Evolutionary conservation across 176 grass and related monocot genomes (phyloP).

Genomic region (Bonia amplexicaulis): DNA sequence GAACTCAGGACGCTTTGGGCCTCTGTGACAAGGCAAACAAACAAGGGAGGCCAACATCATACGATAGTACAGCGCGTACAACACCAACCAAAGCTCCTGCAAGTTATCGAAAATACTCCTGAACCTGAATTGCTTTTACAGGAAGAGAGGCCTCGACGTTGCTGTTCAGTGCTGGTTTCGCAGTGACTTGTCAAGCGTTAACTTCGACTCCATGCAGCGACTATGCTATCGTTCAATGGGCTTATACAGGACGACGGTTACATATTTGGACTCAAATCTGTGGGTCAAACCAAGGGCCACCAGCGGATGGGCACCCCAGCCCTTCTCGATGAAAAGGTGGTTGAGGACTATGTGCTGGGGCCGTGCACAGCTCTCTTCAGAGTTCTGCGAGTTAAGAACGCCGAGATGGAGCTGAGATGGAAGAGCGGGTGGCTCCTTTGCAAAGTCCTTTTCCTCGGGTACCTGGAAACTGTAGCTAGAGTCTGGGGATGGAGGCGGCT

Average conservation of each 20-base stretch:
- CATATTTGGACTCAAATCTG: conserved; percentile 95
- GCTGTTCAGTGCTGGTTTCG: conserved; percentile 23
- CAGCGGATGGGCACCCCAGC: conserved; percentile 64
- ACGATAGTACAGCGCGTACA: conserved; percentile 27
- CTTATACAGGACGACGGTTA: conserved; percentile 88
- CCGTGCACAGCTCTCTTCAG: conserved; percentile 52
- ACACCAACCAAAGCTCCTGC: conserved; percentile 34
- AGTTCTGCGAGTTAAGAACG: conserved; percentile 67
- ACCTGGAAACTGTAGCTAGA: conserved; percentile 68
- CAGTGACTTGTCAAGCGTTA: conserved; percentile 52
- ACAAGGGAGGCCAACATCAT: conserved; percentile 2
- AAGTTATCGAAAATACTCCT: conserved; percentile 34
- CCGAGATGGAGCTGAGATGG: conserved; percentile 74
- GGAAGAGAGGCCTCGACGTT: conserved; percentile 17
- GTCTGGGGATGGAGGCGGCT: conserved; percentile 66
- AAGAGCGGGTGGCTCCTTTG: conserved; percentile 83
- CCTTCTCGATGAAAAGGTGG: conserved; percentile 96
- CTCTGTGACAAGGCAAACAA: conserved; percentile 18
- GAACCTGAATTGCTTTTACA: conserved; percentile 45
- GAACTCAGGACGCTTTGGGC: background rate
- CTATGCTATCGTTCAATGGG: conserved; percentile 62
- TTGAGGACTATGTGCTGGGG: conserved; percentile 91
- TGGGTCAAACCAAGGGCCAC: conserved; percentile 88
- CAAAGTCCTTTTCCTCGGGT: conserved; percentile 79
- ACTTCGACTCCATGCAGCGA: conserved; percentile 6